A percentile compares a stretch with the other conserved stretches of the same genome.
Evolutionary conservation across 371 early-diverging fungal species (phyloP).

Genomic region (Mycotypha africana): DNA sequence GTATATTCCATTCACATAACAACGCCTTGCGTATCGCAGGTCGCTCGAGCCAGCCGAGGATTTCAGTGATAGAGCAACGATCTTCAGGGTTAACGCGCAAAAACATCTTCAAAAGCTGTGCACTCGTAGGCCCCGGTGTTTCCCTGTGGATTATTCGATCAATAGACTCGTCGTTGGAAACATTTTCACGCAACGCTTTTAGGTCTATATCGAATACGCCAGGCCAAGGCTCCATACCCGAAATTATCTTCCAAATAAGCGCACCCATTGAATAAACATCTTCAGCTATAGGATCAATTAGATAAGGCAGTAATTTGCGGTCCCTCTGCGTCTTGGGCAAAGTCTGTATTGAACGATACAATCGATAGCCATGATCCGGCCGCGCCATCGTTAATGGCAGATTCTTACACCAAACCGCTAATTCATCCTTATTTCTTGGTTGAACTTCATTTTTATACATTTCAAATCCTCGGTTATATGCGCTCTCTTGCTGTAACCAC

Average conservation of each 20-base stretch:
- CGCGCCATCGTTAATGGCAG: constrained; percentile 48
- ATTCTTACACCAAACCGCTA: constrained; percentile 37
- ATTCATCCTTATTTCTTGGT: constrained; percentile 29
- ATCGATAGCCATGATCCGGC: constrained; percentile 56
- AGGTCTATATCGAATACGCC: constrained; percentile 59
- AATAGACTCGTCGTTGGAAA: constrained; percentile 44
- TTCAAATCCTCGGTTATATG: too few species aligned
- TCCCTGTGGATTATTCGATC: constrained; percentile 39
- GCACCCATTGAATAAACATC: constrained; percentile 59
- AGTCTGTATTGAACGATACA: constrained; percentile 56
- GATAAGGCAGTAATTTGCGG: constrained; percentile 28
- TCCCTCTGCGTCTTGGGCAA: constrained; percentile 47
- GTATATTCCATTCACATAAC: constrained; percentile 28
- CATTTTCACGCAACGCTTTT: constrained; percentile 46
- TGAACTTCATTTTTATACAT: constrained; percentile 31
- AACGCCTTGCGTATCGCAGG: constrained; percentile 18
- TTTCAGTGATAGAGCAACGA: constrained; percentile 35
- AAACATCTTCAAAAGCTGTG: constrained; percentile 36
- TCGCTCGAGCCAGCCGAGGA: constrained; percentile 35
- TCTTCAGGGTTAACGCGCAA: constrained; percentile 39
- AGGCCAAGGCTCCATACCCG: constrained; percentile 61
- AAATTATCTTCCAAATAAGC: constrained; percentile 55
- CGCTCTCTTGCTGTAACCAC: constrained; percentile 46
- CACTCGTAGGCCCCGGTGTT: constrained; percentile 38
- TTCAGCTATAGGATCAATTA: constrained; percentile 54